Base-by-base conservation (phyloP, 345 rosid genomes). In the Gossypium arboreum region DNA sequence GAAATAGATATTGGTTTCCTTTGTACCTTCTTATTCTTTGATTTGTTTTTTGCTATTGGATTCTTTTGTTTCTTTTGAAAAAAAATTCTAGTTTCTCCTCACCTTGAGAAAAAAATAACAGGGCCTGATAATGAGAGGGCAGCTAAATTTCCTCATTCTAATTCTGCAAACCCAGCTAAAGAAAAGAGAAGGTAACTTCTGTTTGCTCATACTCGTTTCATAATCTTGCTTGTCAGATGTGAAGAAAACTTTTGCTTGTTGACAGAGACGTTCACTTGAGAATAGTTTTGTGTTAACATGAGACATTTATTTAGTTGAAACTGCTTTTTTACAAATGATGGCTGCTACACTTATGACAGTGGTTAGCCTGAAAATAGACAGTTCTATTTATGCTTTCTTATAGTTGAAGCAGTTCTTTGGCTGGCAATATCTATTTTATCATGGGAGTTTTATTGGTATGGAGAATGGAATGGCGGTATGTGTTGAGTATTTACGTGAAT, bases 181-280 rank as follows among this genome's bases (percentile, higher is more conserved):
- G 73, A 27, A 51, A 51, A 69, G 24, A 69, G 45, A 51, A 69
- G 59, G 73, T 69, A 68, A 25, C 20, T 50, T 68, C 56, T 68
- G 58, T 27, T 68, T 68, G 20, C 43, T 68, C 16, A 15, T 25
- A 25, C 45, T 11, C 44, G 10, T 69, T 9, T 9, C 16, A 51
- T 24, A 25, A 3, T 27, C 0, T 63, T 25, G 44, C 57, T 24
- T 11, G 17, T 18, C 27, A 10, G 70, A 65, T 5, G 29, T 3
- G 3, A 24, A 20, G 52, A 65, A 18, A 43, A 18, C 10, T 65
- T 22, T 43, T n/a, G 25, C 69, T 18, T 43, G 20, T 15, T 62
- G 48, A 11, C n/a, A 43, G 1, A 3, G 27, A 4, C 4, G 13
- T 43, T 65, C 18, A 7, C 3, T 9, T 41, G 68, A 17, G 47